Conservation (phyloP, 225 moss, liverwort and hornwort genomes). For the Sphagnum contortum region DNA sequence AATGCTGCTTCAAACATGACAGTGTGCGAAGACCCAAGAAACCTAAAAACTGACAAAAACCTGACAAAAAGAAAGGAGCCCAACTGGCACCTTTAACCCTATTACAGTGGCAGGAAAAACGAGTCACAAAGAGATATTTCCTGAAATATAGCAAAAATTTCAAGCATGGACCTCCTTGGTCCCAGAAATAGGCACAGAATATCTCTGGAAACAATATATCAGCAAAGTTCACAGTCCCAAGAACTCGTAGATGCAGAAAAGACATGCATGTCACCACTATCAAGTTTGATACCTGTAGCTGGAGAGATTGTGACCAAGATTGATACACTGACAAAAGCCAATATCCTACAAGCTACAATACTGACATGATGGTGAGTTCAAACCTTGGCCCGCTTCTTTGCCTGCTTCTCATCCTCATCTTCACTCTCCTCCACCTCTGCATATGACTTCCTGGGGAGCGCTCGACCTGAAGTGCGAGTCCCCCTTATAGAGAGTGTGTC, state of each 20-base stretch:
- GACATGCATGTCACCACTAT: too few species aligned
- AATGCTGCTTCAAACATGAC: constrained; percentile 20
- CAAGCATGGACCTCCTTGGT: too few species aligned
- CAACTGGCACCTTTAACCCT: background rate
- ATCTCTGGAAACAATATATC: too few species aligned
- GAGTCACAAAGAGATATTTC: too few species aligned
- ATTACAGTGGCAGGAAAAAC: background rate
- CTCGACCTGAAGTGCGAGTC: constrained; percentile 88
- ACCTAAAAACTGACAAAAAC: background rate
- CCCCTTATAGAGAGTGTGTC: constrained; percentile 38
- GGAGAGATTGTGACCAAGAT: too few species aligned
- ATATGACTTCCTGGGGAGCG: constrained; percentile 93
- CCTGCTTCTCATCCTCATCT: constrained; percentile 81
- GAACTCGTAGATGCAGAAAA: too few species aligned
- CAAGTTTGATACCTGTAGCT: too few species aligned
- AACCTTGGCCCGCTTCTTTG: constrained; percentile 92
- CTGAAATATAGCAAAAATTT: too few species aligned
- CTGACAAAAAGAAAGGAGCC: background rate
- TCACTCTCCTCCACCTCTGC: constrained; percentile 96
- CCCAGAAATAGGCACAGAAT: too few species aligned
- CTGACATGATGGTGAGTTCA: background rate
- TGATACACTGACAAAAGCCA: too few species aligned
- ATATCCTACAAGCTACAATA: background rate
- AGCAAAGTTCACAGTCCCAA: too few species aligned
- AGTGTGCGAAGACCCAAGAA: constrained; percentile 6